These are phyloP conservation scores for Psidium guajava DNA, from an alignment of 345 rosid genomes.

Conservation along the genomic window DNA sequence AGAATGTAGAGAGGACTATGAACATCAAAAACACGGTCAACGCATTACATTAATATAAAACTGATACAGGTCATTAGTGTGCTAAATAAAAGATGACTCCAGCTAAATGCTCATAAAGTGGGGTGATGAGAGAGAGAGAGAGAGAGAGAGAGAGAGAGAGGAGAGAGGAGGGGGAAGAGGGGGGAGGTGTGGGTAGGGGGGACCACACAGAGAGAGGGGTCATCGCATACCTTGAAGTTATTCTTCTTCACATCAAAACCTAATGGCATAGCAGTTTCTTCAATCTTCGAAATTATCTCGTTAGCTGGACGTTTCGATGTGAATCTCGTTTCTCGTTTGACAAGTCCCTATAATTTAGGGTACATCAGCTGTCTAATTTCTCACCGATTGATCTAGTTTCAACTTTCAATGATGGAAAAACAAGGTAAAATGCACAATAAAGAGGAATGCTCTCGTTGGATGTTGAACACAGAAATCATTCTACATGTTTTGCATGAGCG, in stretches of 20 bases:
- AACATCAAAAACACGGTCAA: not conserved
- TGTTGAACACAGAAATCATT: not conserved
- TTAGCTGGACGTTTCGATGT: constrained; percentile 78
- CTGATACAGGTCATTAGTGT: not conserved
- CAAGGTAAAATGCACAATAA: not conserved
- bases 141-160: not conserved
- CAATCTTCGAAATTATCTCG: constrained; percentile 86
- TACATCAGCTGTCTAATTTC: not conserved
- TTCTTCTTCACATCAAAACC: constrained; percentile 95
- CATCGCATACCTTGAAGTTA: constrained; percentile 58
- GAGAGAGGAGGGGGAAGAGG: not conserved
- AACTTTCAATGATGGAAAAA: not conserved
- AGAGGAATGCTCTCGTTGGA: not conserved
- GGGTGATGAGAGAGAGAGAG: not conserved
- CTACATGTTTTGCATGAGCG: not conserved
- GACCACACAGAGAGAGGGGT: not conserved
- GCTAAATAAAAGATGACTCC: not conserved
- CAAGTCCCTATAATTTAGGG: constrained; percentile 56
- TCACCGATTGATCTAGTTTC: not conserved
- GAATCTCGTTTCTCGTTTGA: constrained; percentile 86
- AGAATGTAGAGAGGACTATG: not conserved
- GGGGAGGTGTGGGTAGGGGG: no score
- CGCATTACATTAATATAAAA: not conserved
- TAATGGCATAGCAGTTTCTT: constrained; percentile 72
- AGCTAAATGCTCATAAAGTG: not conserved